Conservation (phyloP, 345 rosid species). For the Euclidium syriacum region DNA sequence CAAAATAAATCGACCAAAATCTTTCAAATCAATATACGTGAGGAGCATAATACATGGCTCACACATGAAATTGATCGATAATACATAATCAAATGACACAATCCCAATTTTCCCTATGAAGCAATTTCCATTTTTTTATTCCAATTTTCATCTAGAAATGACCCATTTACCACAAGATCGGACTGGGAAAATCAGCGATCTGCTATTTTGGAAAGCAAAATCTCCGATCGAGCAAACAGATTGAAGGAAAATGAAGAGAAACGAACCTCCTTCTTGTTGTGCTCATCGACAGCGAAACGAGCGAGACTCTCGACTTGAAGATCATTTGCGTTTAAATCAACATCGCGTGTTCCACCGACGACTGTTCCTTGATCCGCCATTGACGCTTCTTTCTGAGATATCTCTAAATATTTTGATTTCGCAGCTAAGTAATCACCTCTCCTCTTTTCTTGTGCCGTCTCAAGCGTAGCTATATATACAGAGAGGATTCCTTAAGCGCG, state of each 20-base stretch:
- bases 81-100: not conserved
- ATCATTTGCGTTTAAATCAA: constrained; percentile 49
- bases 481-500: constrained; percentile 12
- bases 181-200: not conserved
- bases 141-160: not conserved
- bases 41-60: not conserved
- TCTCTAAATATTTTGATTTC: constrained; percentile 9
- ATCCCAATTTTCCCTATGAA: not conserved
- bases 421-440: not conserved
- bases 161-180: not conserved
- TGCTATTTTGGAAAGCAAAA: not conserved
- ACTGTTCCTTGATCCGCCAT: constrained; percentile 34
- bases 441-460: not conserved
- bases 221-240: not conserved
- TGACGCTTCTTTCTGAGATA: not conserved
- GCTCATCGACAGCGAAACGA: constrained; percentile 86
- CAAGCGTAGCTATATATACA: not conserved
- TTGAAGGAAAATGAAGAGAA: not conserved
- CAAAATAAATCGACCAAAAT: not conserved
- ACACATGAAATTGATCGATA: not conserved
- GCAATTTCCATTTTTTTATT: not conserved
- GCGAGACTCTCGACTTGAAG: constrained; percentile 60
- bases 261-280: constrained; percentile 70
- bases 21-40: not conserved
- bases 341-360: constrained; percentile 49